A percentile compares a stretch with the other conserved stretches of the same genome.
These are phyloP conservation scores for Centella asiatica DNA, from an alignment of 129 eudicot species.

Conservation along the genomic window DNA sequence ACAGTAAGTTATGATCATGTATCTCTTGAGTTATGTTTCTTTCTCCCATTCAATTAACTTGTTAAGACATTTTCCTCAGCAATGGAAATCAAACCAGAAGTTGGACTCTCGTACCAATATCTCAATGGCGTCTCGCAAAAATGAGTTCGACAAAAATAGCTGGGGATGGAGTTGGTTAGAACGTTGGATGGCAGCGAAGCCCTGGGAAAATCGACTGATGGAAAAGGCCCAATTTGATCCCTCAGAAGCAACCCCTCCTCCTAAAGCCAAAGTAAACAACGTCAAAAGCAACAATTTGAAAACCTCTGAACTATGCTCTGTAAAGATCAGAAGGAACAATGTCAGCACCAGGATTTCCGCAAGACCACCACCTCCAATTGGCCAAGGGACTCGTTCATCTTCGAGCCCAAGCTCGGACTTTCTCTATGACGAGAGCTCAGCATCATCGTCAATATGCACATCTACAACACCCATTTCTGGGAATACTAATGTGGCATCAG, in stretches of 20 bases:
- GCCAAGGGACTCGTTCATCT: conserved; percentile 45
- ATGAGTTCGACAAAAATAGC: conserved; percentile 42
- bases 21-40: too few species aligned
- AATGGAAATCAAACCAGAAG: conserved; percentile 51
- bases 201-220: conserved; percentile 93
- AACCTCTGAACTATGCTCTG: conserved; percentile 41
- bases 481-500: conserved; percentile 29
- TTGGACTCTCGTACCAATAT: conserved; percentile 22
- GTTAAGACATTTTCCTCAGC: too few species aligned
- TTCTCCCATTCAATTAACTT: too few species aligned
- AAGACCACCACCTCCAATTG: conserved; percentile 46
- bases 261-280: conserved; percentile 24
- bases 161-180: conserved; percentile 99
- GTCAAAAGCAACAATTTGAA: conserved; percentile 19
- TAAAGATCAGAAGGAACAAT: conserved; percentile 53
- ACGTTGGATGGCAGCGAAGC: conserved; percentile 96
- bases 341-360: conserved; percentile 26
- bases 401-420: conserved; percentile 85
- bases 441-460: conserved; percentile 83
- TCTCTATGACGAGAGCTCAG: conserved; percentile 58
- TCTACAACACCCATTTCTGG: conserved; percentile 68
- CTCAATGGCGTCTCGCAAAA: conserved; percentile 34
- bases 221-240: conserved; percentile 39
- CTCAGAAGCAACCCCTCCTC: conserved; percentile 40
- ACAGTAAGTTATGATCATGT: too few species aligned